Evolutionary conservation across 2,329 filamentous ascomycete genomes (phyloP).

Genomic region (Xylariaceae sp.): DNA sequence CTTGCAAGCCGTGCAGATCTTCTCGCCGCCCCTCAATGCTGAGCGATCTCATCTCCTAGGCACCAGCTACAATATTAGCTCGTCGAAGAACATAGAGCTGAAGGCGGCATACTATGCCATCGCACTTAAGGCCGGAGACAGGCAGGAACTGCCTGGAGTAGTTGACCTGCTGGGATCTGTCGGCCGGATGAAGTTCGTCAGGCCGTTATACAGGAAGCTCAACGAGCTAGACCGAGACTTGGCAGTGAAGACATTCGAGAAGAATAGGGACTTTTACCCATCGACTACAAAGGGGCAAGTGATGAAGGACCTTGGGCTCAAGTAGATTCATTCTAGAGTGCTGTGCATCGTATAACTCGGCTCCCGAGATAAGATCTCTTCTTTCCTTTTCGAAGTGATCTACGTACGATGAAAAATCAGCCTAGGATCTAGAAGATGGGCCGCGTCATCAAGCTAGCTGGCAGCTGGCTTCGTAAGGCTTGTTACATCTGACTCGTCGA

Average conservation of each 20-base stretch:
- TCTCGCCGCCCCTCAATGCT: conserved; percentile 63
- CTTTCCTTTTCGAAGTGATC: not conserved
- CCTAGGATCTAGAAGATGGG: too few relatives aligned
- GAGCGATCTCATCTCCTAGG: conserved; percentile 74
- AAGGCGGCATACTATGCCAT: conserved; percentile 79
- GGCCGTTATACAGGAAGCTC: conserved; percentile 78
- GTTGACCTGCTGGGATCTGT: conserved; percentile 78
- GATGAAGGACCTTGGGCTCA: conserved; percentile 73
- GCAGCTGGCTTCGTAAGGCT: too few relatives aligned
- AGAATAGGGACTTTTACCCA: conserved; percentile 91
- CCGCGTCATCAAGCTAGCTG: too few relatives aligned
- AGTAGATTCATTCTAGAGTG: conserved; percentile 16
- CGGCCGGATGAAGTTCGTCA: conserved; percentile 96
- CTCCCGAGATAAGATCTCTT: not conserved
- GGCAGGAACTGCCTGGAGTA: conserved; percentile 69
- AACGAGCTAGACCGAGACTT: conserved; percentile 73
- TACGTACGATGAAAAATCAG: too few relatives aligned
- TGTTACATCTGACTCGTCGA: too few relatives aligned
- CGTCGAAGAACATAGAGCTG: conserved; percentile 86
- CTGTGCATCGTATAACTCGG: not conserved
- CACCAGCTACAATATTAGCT: conserved; percentile 69
- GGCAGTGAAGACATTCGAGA: conserved; percentile 81
- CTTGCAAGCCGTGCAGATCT: conserved; percentile 75
- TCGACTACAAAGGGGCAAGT: conserved; percentile 88
- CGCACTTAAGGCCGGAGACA: conserved; percentile 73